Evolutionary conservation across 2,329 filamentous ascomycete species (phyloP), one percentile per base, ranked within the genome.

Genomic region (Penicillium palitans): DNA sequence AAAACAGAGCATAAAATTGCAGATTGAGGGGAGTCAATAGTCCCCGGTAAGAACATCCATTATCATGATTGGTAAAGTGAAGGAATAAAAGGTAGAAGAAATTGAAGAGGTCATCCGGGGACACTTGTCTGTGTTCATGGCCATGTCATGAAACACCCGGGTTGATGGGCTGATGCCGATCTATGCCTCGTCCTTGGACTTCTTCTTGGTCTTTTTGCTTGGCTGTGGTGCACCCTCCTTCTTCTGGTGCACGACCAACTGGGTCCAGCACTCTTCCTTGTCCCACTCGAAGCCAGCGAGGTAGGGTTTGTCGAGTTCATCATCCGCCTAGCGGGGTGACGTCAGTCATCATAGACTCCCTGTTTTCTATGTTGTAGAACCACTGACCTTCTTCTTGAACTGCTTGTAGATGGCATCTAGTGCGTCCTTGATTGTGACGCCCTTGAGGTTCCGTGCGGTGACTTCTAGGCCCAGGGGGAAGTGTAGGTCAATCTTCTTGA

Each of bases 271-370:
- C 78, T 96, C 91, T 68, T 96, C 90, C 75, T 89, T 90, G 79
- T 96, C 90, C 93, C 93, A 97, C 83, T 96, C 92, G 80, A 98
- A 97, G 66, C 93, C 93, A 70, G 88, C 88, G 67, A 98, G 88
- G 83, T 93, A 91, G 64, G 93, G 91, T 66, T 85, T 83, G 56
- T 93, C 90, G 61, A 98, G 83, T 76, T 97, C 93, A 74, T 98
- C 93, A 71, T 98, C 93, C 61, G 89, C 84, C 93, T 96, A 68
- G 42, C 42, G 35, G 42, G 21, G 42, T 35, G n/a, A 27, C 27
- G 55, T 57, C 50, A 57, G 42, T 21, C 27, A 53, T 47, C 33
- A 41, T 55, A 21, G 6, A 44, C 19, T 35, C 19, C 31, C 19
- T 35, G 31, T 21, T 33, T 8, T 40, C 21, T 45, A n/a, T 5